Percentiles rank a stretch among this genome's conserved stretches.
Evolutionary conservation across 192 early-diverging fungal genomes (phyloP).

Genomic region (Umbelopsis vinacea): DNA sequence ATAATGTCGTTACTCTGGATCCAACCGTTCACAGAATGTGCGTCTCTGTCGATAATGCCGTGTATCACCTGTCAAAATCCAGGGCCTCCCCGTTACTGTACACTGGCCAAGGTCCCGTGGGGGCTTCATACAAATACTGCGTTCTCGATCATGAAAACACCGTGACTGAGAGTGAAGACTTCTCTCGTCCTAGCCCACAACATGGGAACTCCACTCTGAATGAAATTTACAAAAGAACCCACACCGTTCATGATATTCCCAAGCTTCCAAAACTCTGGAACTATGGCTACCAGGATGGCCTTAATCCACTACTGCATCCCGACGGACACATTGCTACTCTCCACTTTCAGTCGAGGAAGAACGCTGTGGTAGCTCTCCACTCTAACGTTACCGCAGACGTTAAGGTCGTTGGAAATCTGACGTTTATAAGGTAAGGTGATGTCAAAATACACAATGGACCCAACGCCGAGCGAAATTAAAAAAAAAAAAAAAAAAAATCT

Average conservation of each 20-base stretch:
- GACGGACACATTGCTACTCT: conserved; percentile 44
- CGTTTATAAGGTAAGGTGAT: conserved; percentile 30
- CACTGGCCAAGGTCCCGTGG: not conserved
- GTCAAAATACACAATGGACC: too few relatives aligned
- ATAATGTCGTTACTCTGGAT: conserved; percentile 1
- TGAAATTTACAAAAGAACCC: conserved; percentile 16
- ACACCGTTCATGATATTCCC: not conserved
- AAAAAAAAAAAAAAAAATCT: not conserved
- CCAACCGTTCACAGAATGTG: not conserved
- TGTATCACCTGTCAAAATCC: not conserved
- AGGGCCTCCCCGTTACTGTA: not conserved
- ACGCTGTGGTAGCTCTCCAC: conserved; percentile 28
- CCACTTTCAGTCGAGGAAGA: conserved; percentile 30
- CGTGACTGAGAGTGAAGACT: not conserved
- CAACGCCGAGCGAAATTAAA: too few relatives aligned
- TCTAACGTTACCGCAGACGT: conserved; percentile 29
- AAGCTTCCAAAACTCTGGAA: not conserved
- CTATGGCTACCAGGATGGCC: not conserved
- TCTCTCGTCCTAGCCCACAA: not conserved
- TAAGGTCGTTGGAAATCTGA: conserved; percentile 21
- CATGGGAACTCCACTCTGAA: not conserved
- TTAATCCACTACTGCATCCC: conserved; percentile 25
- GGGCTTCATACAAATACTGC: not conserved
- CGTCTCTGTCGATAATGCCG: not conserved
- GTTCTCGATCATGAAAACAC: not conserved